Evolutionary conservation across 2,329 filamentous ascomycete species (phyloP), one percentile per base, ranked within the genome.

Genomic region (Fusarium kyushuense): DNA sequence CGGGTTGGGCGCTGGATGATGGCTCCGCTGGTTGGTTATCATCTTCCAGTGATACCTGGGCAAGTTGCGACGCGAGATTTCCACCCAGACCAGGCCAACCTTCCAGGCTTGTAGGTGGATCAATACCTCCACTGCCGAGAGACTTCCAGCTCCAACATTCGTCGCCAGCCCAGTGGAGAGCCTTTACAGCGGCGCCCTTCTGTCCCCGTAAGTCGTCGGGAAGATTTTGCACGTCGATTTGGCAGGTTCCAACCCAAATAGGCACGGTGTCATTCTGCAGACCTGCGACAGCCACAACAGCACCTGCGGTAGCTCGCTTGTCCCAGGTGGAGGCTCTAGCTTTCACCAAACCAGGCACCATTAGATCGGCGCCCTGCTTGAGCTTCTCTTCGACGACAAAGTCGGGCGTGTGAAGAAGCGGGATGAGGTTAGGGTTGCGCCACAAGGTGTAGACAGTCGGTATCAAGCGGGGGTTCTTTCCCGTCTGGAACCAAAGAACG

Each of bases 361-460:
- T 72, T 38, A 72, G 41, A 23, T 72, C 70, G 2, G 70, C 63
- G 9, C 69, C 70, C 25, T 71, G 64, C 12, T 55, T 63, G 2
- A 72, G 27, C n/a, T 72, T 72, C 25, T 72, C 70, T 2, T 72
- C 70, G 6, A 72, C 67, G 7, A 72, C 70, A 32, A 69, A 72
- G 5, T 72, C 70, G 2, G 70, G 70, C 1, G 70, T 72, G 36
- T 72, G 70, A 1, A 72, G 25, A 6, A 72, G 69, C 4, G 70
- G 69, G 16, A 72, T 33, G 29, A 72, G 61, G 12, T 61, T 54
- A 23, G 70, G 70, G 48, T 72, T 71, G 11, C 57, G 67, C 70
- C 70, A 72, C 36, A 72, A 49, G 4, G 69, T 72, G 5, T 72
- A 72, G 6, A 72, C 64, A 3, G 70, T 72, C 9, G 70, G 69